These are phyloP conservation scores for Taphrina betulina DNA, from an alignment of 1,139 yeast species.

Conservation along the genomic window DNA sequence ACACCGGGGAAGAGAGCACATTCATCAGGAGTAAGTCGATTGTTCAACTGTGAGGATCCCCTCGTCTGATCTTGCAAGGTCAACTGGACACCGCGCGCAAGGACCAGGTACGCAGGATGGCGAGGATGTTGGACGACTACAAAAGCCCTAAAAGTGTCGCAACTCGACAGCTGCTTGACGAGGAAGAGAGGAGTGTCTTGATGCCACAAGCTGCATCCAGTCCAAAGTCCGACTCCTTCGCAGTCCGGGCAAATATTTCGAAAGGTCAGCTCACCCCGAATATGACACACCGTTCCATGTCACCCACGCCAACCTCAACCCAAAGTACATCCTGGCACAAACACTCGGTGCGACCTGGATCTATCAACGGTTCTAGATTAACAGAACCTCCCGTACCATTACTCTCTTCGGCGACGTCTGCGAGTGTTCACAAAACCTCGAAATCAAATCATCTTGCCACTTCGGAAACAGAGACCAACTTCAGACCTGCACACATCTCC, in stretches of 20 bases:
- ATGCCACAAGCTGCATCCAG: slow-evolving; percentile 26
- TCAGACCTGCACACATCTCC: not conserved
- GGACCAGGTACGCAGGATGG: slow-evolving; percentile 6
- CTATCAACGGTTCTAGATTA: too few relatives aligned
- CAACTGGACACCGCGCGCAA: slow-evolving; percentile 4
- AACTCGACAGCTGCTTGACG: not conserved
- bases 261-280: not conserved
- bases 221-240: slow-evolving; percentile 4
- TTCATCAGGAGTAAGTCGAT: slow-evolving; percentile 1
- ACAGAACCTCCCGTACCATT: too few relatives aligned
- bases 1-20: slow-evolving; percentile 3
- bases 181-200: not conserved
- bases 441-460: too few relatives aligned
- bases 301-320: slow-evolving; percentile 6
- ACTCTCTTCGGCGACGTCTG: too few relatives aligned
- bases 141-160: slow-evolving; percentile 1
- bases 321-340: slow-evolving; percentile 16
- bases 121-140: slow-evolving; percentile 1
- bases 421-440: too few relatives aligned
- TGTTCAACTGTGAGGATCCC: not conserved
- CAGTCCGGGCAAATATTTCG: not conserved
- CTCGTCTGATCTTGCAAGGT: not conserved
- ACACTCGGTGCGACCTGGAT: slow-evolving; percentile 26
- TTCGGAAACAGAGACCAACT: not conserved
- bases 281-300: slow-evolving; percentile 4